Base-by-base conservation (phyloP, 164 flowering plant genomes). In the Umbilicus rupestris region DNA sequence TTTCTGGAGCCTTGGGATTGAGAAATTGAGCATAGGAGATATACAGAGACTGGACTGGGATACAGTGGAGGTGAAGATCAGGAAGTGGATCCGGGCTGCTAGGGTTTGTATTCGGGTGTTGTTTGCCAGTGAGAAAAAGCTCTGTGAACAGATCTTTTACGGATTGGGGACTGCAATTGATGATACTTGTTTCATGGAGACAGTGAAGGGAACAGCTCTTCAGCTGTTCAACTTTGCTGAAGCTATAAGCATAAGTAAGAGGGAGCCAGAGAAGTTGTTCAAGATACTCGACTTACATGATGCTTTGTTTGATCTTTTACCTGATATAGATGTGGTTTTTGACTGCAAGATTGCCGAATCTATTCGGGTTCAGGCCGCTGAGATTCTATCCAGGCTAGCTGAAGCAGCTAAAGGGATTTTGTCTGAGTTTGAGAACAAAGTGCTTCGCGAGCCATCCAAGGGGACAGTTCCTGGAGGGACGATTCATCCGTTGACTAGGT, bases 401-500 rank as follows among this genome's bases (percentile, higher is more conserved):
- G 96, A 93, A 78, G 91, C 96, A 0, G 85, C 80, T 0, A 77
- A 91, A 47, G 91, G 96, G 65, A 89, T 81, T 9, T 50, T 93
- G 7, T 85, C 89, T 4, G 98, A 89, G 67, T 89, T 93, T 66
- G 98, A 93, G 83, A 85, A 79, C 60, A 90, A 86, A 0, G 92
- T 93, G 39, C 80, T 86, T 17, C 74, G 83, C 0, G 98, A 93
- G 70, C 84, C 86, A 0, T 85, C 94, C 0, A 75, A 28, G 72
- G 75, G 81, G n/a, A 86, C 91, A 1, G 87, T 90, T 8, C 92
- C 92, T 2, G 97, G 96, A 2, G 96, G 97, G 24, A 86, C 94
- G 0, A 74, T 93, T 64, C 98, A 90, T 66, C 96, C 97, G 0
- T 69, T 93, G 71, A 87, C 97, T 10, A 78, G 96, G 75, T 89